Evolutionary conservation across 257 asterid species (phyloP).

Genomic region (Petunia secreta): DNA sequence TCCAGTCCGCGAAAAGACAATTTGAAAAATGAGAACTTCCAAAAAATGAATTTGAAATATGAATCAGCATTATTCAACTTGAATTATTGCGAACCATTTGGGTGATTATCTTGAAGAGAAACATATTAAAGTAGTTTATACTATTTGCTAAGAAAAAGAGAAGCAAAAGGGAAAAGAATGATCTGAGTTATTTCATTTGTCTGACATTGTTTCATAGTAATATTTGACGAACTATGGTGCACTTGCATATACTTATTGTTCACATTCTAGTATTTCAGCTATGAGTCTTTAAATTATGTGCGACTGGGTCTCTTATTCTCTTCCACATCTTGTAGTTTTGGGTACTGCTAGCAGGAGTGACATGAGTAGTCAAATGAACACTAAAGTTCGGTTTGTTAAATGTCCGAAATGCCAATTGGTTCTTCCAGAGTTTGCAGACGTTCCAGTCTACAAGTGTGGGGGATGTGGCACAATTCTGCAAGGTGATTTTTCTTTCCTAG

Average conservation of each 20-base stretch:
- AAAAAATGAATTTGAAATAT: not conserved
- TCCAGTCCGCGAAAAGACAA: no score
- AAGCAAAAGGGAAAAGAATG: not conserved
- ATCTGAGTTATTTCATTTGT: not conserved
- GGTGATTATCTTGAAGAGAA: not conserved
- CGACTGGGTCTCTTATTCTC: not conserved
- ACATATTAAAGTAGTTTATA: not conserved
- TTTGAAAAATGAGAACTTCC: no score
- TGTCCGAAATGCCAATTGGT: constrained; percentile 72
- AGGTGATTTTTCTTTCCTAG: constrained; percentile 47
- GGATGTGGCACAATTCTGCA: constrained; percentile 75
- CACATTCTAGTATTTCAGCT: not conserved
- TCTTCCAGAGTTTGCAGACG: constrained; percentile 64
- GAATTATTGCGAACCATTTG: not conserved
- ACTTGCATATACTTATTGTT: not conserved
- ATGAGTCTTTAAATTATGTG: not conserved
- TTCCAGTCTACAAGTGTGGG: constrained; percentile 74
- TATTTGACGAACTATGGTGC: not conserved
- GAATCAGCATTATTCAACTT: not conserved
- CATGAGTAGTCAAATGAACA: constrained; percentile 53
- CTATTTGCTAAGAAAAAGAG: not conserved
- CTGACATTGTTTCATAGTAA: no score
- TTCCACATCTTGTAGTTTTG: not conserved
- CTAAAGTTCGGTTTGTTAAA: constrained; percentile 66
- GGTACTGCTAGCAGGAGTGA: constrained; percentile 23